Base-by-base conservation (phyloP, 139 green algal genomes). In the Bryopsis sp. region DNA sequence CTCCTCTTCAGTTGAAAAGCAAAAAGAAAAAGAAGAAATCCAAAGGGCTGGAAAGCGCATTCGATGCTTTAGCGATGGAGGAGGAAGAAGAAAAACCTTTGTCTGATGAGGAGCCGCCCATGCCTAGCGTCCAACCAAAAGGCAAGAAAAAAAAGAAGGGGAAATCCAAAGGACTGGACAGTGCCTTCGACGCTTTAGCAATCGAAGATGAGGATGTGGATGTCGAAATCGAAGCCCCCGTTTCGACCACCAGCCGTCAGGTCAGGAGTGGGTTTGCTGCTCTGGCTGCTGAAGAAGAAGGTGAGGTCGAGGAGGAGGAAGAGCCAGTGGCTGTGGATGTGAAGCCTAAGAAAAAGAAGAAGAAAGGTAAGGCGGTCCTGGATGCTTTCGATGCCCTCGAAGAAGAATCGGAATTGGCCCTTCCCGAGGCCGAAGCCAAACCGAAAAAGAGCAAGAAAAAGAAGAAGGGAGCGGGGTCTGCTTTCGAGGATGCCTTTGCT, bases 401-500 rank as follows among this genome's bases (percentile, higher is more conserved):
- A n/a, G n/a, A n/a, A n/a, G n/a, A n/a, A n/a, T n/a, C n/a, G n/a
- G n/a, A n/a, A n/a, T n/a, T n/a, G n/a, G n/a, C n/a, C n/a, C n/a
- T n/a, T 34, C 48, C 48, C 11, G 65, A 33, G 15, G 39, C 39
- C 3, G 28, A 15, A 37, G 64, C 64, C 29, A 47, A 24, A 33
- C 39, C 67, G 29, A 87, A 86, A 62, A 79, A 84, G 46, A 86
- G 87, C 50, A 78, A 70, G 33, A 77, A 76, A 37, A 69, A 87
- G 58, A 75, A 70, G 29, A 75, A 75, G 39, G 71, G 76, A 70
- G 64, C 28, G 29, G 39, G 38, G 19, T 58, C 63, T 28, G 76
- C 75, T 24, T 26, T 76, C 1, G 72, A 77, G 6, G 61, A n/a
- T 64, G 71, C 74, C 15, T 88, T 89, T 87, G 82, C 82, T 39